Conservation (phyloP, 2,329 filamentous ascomycete genomes). For the Fusarium staphyleae region DNA sequence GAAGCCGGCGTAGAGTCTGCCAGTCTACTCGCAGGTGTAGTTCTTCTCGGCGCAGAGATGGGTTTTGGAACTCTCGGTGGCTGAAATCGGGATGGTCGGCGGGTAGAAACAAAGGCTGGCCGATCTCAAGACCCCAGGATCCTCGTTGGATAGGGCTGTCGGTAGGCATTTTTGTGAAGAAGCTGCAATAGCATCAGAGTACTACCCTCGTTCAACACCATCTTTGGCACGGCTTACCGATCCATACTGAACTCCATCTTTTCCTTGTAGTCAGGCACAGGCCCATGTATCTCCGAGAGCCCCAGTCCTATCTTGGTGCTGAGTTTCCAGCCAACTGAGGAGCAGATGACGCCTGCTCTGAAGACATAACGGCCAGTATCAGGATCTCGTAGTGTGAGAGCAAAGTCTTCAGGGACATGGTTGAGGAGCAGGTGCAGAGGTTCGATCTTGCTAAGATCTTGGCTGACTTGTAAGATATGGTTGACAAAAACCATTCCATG, state of each 20-base stretch:
- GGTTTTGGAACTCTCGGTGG: constrained; percentile 64
- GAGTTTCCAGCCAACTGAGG: constrained; percentile 81
- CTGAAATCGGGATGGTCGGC: constrained; percentile 70
- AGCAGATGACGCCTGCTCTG: constrained; percentile 79
- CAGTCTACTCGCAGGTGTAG: constrained; percentile 81
- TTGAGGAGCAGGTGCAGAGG: constrained; percentile 76
- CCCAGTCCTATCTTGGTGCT: constrained; percentile 74
- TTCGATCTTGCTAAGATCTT: constrained; percentile 66
- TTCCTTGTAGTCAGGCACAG: constrained; percentile 83
- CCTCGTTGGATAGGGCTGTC: constrained; percentile 81
- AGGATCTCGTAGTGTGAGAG: constrained; percentile 74
- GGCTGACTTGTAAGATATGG: constrained; percentile 67
- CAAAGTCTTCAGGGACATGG: constrained; percentile 87
- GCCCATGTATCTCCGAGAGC: constrained; percentile 74
- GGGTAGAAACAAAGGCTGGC: constrained; percentile 77
- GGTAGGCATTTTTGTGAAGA: constrained; percentile 78
- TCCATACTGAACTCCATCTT: constrained; percentile 92
- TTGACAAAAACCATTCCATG: constrained; percentile 70
- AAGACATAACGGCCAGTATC: constrained; percentile 76
- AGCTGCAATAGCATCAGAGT: constrained; percentile 55
- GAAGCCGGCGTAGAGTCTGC: constrained; percentile 83
- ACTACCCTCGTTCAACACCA: rapidly evolving
- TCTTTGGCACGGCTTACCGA: constrained; percentile 56
- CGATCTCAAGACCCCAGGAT: constrained; percentile 83
- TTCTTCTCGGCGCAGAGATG: constrained; percentile 62